phyloP scores from a whole-genome alignment of 2,329 filamentous ascomycete species.

The Fusarium virguliforme region DNA sequence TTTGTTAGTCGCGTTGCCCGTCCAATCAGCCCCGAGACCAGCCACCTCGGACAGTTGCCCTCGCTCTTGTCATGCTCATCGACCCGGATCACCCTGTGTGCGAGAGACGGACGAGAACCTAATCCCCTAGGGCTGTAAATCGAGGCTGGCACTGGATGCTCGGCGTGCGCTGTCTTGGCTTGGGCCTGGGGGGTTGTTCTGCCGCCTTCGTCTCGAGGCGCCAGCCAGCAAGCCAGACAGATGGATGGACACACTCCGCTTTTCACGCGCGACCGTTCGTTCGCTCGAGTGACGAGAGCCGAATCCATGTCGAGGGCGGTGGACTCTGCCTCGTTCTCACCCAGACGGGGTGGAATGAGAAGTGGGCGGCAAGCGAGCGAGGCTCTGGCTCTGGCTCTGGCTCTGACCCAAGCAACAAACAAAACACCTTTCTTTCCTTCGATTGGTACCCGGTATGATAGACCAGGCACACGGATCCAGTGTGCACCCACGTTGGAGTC shows the following conservation, averaged over 20 bases:
- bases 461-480: conserved; percentile 36
- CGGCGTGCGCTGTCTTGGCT: conserved; percentile 1
- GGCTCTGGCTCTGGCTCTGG: background rate
- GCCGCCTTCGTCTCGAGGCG: conserved; percentile 20
- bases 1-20: conserved; percentile 49
- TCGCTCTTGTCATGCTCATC: conserved; percentile 47
- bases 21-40: conserved; percentile 49
- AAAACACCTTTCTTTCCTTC: background rate
- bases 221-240: conserved; percentile 28
- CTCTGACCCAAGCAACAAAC: no score
- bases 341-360: conserved; percentile 21
- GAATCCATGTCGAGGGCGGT: conserved; percentile 31
- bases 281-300: conserved; percentile 3
- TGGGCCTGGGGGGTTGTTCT: conserved; percentile 6
- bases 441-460: conserved; percentile 21
- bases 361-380: conserved; percentile 31
- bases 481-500: conserved; percentile 28
- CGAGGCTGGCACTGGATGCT: conserved; percentile 37
- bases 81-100: conserved; percentile 34
- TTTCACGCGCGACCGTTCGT: conserved; percentile 36
- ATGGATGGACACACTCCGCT: conserved; percentile 32
- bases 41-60: conserved; percentile 45
- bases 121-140: conserved; percentile 40
- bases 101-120: conserved; percentile 38
- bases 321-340: conserved; percentile 23